Evolutionary conservation across 192 early-diverging fungal genomes (phyloP).

Genomic region (Gaertneriomyces sp.): DNA sequence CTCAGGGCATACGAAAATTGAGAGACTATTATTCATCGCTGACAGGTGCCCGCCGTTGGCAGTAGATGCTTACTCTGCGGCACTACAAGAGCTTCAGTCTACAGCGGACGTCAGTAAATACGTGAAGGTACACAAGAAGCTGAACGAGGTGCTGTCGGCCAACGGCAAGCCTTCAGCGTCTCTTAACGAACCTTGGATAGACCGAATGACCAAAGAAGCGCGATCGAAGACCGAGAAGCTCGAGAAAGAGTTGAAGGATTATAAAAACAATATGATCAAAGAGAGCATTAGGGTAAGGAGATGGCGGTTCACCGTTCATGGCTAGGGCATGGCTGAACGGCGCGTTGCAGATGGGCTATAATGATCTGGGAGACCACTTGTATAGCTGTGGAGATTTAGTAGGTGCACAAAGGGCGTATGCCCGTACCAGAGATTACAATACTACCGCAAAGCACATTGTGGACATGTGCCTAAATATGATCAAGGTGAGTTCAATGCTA

Average conservation of each 20-base stretch:
- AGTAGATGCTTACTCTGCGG: slow-evolving; percentile 63
- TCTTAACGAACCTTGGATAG: slow-evolving; percentile 48
- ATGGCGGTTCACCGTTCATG: not conserved
- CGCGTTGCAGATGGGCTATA: slow-evolving; percentile 64
- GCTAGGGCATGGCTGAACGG: not conserved
- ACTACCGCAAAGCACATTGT: slow-evolving; percentile 70
- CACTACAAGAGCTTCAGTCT: slow-evolving; percentile 54
- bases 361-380: slow-evolving; percentile 76
- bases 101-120: slow-evolving; percentile 54
- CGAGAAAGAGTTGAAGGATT: slow-evolving; percentile 73
- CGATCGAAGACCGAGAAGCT: slow-evolving; percentile 57
- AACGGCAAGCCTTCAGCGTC: slow-evolving; percentile 34
- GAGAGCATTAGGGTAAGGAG: slow-evolving; percentile 75
- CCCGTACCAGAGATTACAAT: slow-evolving; percentile 72
- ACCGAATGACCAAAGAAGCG: slow-evolving; percentile 40
- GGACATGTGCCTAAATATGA: slow-evolving; percentile 77
- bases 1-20: slow-evolving; percentile 64
- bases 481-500: slow-evolving; percentile 52
- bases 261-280: slow-evolving; percentile 75
- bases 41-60: slow-evolving; percentile 62
- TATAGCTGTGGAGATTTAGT: slow-evolving; percentile 66
- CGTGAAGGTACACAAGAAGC: slow-evolving; percentile 40
- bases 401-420: slow-evolving; percentile 65
- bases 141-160: slow-evolving; percentile 52
- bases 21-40: slow-evolving; percentile 72